Evolutionary conservation across 1,284 basidiomycete species (phyloP), one percentile per base, ranked within the genome.

Genomic region (Melanopsichium pennsylvanicum): DNA sequence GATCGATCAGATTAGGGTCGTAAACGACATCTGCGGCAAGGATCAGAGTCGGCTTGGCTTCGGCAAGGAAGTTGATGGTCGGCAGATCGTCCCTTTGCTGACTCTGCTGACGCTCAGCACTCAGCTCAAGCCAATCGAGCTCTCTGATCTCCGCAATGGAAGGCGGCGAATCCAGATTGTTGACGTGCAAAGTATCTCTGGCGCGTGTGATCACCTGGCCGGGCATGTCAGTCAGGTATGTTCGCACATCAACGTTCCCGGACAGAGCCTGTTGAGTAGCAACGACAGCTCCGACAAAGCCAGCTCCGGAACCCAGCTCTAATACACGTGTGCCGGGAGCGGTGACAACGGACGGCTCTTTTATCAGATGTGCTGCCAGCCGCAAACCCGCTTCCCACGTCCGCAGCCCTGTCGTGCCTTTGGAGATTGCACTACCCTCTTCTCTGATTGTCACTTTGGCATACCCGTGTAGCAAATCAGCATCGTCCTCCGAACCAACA

Each of bases 1-100:
- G 62, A 29, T 44, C 56, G 36, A 63, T 47, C 25, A 72, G 60
- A 46, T 54, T 52, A 26, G 70, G 70, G 31, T 72, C 70, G 35
- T 68, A 72, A 31, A 68, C 70, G 1, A 72, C 70, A 42, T 72
- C 70, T 38, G 70, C 64, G 9, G 70, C 70, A 4, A 72, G 60
- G 34, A 68, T 41, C 32, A 68, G 52, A 13, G 51, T 68, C 10
- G 70, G 70, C 29, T 32, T 50, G 23, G 50, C 48, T n/a, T 52
- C 38, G 18, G 45, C 39, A 16, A 70, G 52, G n/a, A 70, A 64
- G 25, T 39, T 40, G 51, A 63, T 18, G 13, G 52, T 57, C 10
- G 57, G 64, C 27, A 61, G 49, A 40, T 68, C 64, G 46, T 61
- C 58, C 21, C 57, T 44, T 35, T 61, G 64, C 38, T 46, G 40